A percentile compares a stretch with the other conserved stretches of the same genome.
Evolutionary conservation across 768 basidiomycete species (phyloP).

Genomic region (Boletus rubropictus): DNA sequence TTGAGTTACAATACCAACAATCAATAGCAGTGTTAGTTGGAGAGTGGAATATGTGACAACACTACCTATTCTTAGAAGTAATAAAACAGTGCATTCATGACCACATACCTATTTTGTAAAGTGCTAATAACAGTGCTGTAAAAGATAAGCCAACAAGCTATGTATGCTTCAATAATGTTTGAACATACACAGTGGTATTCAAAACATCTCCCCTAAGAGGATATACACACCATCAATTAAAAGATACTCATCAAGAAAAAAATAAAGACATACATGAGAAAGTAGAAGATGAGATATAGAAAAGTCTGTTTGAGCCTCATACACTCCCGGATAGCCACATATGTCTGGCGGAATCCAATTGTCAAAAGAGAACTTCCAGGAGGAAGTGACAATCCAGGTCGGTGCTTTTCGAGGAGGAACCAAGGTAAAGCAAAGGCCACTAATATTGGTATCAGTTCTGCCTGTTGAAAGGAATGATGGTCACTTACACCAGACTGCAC

Average conservation of each 20-base stretch:
- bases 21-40: slow-evolving; percentile 60
- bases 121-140: slow-evolving; percentile 64
- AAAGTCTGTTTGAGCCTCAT: slow-evolving; percentile 67
- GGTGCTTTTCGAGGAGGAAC: slow-evolving; percentile 64
- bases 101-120: slow-evolving; percentile 57
- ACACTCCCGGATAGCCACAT: slow-evolving; percentile 58
- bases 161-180: background rate
- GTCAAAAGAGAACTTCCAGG: slow-evolving; percentile 50
- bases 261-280: slow-evolving; percentile 52
- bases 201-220: slow-evolving; percentile 60
- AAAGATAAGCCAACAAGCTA: background rate
- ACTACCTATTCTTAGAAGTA: slow-evolving; percentile 30
- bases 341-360: slow-evolving; percentile 64
- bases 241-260: background rate
- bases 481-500: slow-evolving; percentile 64
- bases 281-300: slow-evolving; percentile 68
- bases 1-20: slow-evolving; percentile 62
- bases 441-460: slow-evolving; percentile 20
- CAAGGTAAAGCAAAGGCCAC: slow-evolving; percentile 67
- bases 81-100: background rate
- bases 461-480: background rate
- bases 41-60: slow-evolving; percentile 68
- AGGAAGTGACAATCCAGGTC: slow-evolving; percentile 59
- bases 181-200: slow-evolving; percentile 63
- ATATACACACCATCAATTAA: background rate